A percentile compares a stretch with the other conserved stretches of the same genome.
phyloP scores from a whole-genome alignment of 2,329 filamentous ascomycete species.

The Apiospora arundinis region DNA sequence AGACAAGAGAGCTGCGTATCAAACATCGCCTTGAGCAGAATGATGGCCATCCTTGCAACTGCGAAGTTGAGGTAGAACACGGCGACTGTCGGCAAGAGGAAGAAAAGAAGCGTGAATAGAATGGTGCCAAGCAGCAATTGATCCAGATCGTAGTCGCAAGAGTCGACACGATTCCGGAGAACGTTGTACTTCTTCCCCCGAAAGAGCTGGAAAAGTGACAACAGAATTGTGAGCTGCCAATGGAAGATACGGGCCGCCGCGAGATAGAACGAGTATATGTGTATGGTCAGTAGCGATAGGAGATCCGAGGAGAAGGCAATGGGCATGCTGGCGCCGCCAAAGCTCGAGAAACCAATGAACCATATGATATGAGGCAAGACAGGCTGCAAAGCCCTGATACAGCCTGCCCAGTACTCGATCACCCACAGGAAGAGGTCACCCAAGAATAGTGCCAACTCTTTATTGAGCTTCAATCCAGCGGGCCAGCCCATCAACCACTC shows the following conservation, averaged over 20 bases:
- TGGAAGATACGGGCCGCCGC: conserved; percentile 97
- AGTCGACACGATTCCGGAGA: conserved; percentile 95
- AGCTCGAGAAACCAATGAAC: conserved; percentile 92
- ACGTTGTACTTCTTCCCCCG: conserved; percentile 98
- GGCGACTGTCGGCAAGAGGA: conserved; percentile 90
- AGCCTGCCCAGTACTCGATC: conserved; percentile 95
- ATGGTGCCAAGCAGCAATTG: conserved; percentile 96
- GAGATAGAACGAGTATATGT: conserved; percentile 98
- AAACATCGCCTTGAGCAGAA: conserved; percentile 86
- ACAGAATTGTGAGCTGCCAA: conserved; percentile 96
- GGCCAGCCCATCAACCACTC: conserved; percentile 96
- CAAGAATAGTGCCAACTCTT: conserved; percentile 89
- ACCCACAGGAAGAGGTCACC: conserved; percentile 98
- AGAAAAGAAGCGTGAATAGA: conserved; percentile 93
- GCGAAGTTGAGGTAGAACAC: conserved; percentile 99
- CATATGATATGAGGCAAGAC: conserved; percentile 86
- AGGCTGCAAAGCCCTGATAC: conserved; percentile 78
- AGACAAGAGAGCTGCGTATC: conserved; percentile 92
- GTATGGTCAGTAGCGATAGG: conserved; percentile 86
- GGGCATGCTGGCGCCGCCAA: conserved; percentile 95
- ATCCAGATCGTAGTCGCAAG: conserved; percentile 97
- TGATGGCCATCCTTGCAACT: conserved; percentile 91
- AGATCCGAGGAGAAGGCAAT: conserved; percentile 95
- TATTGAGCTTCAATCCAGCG: conserved; percentile 93
- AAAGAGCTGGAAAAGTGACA: conserved; percentile 98